Evolutionary conservation across 192 early-diverging fungal genomes (phyloP).

Genomic region (Diversispora eburnea): DNA sequence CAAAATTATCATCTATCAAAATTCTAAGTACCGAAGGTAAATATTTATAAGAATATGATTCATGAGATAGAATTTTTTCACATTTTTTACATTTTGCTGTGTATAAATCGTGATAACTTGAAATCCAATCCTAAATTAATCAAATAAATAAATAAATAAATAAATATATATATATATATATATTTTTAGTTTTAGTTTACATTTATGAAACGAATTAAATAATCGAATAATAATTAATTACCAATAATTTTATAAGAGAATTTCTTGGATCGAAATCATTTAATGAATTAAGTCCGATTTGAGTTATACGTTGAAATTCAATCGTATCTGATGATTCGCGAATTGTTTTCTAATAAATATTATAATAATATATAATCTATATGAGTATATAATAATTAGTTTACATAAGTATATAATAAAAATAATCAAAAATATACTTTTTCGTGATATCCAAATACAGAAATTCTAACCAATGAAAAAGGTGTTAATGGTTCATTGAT

Average conservation of each 20-base stretch:
- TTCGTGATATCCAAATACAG: conserved; percentile 13
- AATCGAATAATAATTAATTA: neutral
- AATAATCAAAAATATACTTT: neutral
- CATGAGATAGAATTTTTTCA: conserved; percentile 11
- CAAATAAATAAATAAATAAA: neutral
- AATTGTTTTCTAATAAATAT: conserved; percentile 9
- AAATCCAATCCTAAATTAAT: conserved; percentile 17
- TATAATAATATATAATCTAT: too few species aligned
- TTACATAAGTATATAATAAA: neutral
- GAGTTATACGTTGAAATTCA: conserved; percentile 20
- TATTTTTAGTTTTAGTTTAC: neutral
- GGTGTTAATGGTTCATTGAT: neutral
- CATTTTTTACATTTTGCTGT: conserved; percentile 1
- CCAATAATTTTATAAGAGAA: conserved; percentile 9
- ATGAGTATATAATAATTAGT: neutral
- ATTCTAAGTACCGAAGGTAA: conserved; percentile 16
- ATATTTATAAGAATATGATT: conserved; percentile 16
- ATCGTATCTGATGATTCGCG: conserved; percentile 15
- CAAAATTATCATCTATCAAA: conserved; percentile 1
- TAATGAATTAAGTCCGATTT: conserved; percentile 11
- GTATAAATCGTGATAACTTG: conserved; percentile 13
- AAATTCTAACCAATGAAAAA: conserved; percentile 1
- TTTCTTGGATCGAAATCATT: conserved; percentile 12
- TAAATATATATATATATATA: neutral
- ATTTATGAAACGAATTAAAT: too few species aligned